These are phyloP conservation scores for Candida ficus DNA, from an alignment of 805 yeast genomes.

Conservation along the genomic window DNA sequence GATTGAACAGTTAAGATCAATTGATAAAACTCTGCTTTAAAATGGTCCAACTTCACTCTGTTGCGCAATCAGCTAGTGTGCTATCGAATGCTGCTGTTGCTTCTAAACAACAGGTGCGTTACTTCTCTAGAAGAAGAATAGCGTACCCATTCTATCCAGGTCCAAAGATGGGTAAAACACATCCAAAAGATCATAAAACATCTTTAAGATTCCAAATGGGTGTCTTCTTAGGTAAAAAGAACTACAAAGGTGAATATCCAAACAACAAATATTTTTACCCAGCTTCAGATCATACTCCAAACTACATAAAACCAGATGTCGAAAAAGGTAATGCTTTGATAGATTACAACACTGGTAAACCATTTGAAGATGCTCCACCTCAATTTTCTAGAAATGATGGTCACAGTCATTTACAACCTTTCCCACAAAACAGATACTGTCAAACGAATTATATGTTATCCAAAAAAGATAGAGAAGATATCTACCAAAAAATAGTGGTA, in stretches of 20 bases:
- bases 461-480: conserved; percentile 51
- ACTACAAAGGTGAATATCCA: conserved; percentile 76
- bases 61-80: conserved; percentile 5
- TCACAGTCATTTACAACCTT: conserved; percentile 54
- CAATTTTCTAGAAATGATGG: conserved; percentile 6
- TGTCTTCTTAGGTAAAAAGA: conserved; percentile 77
- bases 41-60: conserved; percentile 6
- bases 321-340: conserved; percentile 37
- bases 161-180: conserved; percentile 35
- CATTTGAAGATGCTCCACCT: conserved; percentile 19
- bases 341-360: conserved; percentile 29
- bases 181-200: conserved; percentile 40
- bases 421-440: conserved; percentile 70
- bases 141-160: conserved; percentile 52
- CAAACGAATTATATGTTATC: conserved; percentile 60
- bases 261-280: conserved; percentile 70
- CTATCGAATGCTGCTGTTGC: conserved; percentile 7
- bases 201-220: conserved; percentile 60
- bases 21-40: neutral
- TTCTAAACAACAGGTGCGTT: conserved; percentile 33
- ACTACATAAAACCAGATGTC: conserved; percentile 56
- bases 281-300: conserved; percentile 63
- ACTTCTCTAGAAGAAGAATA: conserved; percentile 45
- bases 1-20: neutral
- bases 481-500: conserved; percentile 49